These are phyloP conservation scores for Aspergillus ustus DNA, from an alignment of 2,329 filamentous ascomycete species.

Conservation along the genomic window DNA sequence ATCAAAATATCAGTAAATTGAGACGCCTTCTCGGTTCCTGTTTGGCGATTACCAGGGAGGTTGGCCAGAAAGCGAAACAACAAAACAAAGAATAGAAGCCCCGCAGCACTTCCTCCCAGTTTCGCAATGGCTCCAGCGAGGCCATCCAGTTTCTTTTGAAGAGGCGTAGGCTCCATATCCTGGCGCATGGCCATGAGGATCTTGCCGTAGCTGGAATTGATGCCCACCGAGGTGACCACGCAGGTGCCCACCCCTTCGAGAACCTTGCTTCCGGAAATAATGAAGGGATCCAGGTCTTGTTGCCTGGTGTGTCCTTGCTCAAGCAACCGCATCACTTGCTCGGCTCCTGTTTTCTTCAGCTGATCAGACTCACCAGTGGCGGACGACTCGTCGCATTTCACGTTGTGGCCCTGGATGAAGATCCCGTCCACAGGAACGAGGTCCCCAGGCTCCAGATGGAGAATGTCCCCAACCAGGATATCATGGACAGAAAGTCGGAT, in stretches of 20 bases:
- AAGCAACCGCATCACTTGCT: conserved; percentile 68
- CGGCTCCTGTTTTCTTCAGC: conserved; percentile 67
- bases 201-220: conserved; percentile 73
- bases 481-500: conserved; percentile 72
- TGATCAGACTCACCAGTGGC: conserved; percentile 77
- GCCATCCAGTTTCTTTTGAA: conserved; percentile 74
- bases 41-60: conserved; percentile 61
- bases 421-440: conserved; percentile 73
- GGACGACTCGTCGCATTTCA: conserved; percentile 75
- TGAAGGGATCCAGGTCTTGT: conserved; percentile 67
- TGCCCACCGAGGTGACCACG: conserved; percentile 72
- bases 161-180: conserved; percentile 72
- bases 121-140: conserved; percentile 77
- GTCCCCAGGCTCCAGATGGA: conserved; percentile 74
- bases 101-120: conserved; percentile 65
- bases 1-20: conserved; percentile 74
- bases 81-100: conserved; percentile 79
- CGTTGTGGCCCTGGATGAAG: conserved; percentile 67
- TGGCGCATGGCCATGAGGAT: conserved; percentile 76
- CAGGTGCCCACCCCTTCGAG: conserved; percentile 78
- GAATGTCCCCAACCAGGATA: conserved; percentile 73
- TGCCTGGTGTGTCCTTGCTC: conserved; percentile 65
- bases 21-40: conserved; percentile 67
- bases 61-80: conserved; percentile 80
- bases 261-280: conserved; percentile 78